Evolutionary conservation across 1,139 yeast species (phyloP), one percentile per base, ranked within the genome.

Genomic region (Geotrichum siamense): DNA sequence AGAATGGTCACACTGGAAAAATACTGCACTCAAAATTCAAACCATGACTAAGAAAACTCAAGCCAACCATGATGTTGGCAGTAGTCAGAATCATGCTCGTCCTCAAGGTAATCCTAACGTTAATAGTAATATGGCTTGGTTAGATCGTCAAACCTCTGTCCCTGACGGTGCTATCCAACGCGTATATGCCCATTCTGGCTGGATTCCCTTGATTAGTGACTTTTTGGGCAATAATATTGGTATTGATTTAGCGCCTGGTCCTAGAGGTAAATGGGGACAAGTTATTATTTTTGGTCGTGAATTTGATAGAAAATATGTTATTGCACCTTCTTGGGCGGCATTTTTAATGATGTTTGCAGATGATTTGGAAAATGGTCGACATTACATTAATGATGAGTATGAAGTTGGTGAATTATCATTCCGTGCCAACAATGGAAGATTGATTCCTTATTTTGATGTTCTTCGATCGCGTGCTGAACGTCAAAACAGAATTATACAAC

Each of bases 201-300:
- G 97, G 97, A 80, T 89, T 44, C 97, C 97, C 1, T 63, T 89
- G 36, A 76, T 86, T 17, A 84, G 94, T 10, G 97, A 89, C 60
- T 79, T 77, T 48, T 80, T 83, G 9, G 97, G 97, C 16, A 89
- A 89, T 64, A 86, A 86, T 58, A 79, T 89, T 43, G 97, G 89
- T 39, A 71, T 89, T 12, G 97, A 89, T 63, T 70, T 89, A 49
- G 82, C 91, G 2, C 96, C 96, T 1, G 95, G 85, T 3, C 69
- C 77, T 2, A 64, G 68, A 15, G 95, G 95, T 26, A 69, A 65
- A 36, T 73, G 78, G 69, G 97, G 96, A 13, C 95, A 87, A 61
- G 84, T 85, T 21, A 84, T 89, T 47, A 59, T 85, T 43, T 87
- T 85, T 63, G 96, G 96, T 32, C 75, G 94, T 55, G 96, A 89